These are phyloP conservation scores for Gloeopeniophorella convolvens DNA, from an alignment of 768 basidiomycete species.

Conservation along the genomic window DNA sequence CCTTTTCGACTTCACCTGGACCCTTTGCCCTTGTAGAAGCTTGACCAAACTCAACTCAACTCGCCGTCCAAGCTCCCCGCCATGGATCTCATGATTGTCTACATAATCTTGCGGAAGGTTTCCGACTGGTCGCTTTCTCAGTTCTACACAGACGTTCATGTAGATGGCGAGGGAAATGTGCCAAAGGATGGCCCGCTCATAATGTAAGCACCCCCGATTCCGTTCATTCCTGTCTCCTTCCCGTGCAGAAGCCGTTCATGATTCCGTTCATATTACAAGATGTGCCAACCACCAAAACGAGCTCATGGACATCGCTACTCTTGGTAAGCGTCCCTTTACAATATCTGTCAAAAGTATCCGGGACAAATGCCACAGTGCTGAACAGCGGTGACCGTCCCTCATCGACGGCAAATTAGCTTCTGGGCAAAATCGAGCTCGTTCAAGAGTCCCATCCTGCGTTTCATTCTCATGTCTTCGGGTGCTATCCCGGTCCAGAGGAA, in stretches of 20 bases:
- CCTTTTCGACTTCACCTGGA: no score
- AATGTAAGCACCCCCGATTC: slow-evolving; percentile 51
- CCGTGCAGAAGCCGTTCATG: slow-evolving; percentile 26
- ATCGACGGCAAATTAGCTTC: slow-evolving; percentile 74
- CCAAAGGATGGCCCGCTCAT: slow-evolving; percentile 84
- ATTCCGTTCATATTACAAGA: slow-evolving; percentile 39
- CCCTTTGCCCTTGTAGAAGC: no score
- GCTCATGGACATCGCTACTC: slow-evolving; percentile 50
- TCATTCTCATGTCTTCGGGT: slow-evolving; percentile 77
- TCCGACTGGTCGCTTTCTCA: slow-evolving; percentile 69
- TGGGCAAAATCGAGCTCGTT: slow-evolving; percentile 92
- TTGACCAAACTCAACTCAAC: no score
- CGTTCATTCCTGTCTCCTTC: neutral
- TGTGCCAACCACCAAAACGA: slow-evolving; percentile 45
- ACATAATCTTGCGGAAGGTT: slow-evolving; percentile 63
- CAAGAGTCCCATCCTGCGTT: slow-evolving; percentile 62
- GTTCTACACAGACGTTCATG: slow-evolving; percentile 82
- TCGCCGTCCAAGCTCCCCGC: neutral
- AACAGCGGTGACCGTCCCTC: slow-evolving; percentile 74
- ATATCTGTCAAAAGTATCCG: neutral
- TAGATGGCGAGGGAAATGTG: slow-evolving; percentile 82
- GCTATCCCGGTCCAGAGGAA: slow-evolving; percentile 96
- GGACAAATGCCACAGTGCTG: neutral
- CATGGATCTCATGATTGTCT: slow-evolving; percentile 40
- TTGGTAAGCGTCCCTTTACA: slow-evolving; percentile 28